Conservation (phyloP, 192 early-diverging fungal genomes). For the Coemansia sp. region DNA sequence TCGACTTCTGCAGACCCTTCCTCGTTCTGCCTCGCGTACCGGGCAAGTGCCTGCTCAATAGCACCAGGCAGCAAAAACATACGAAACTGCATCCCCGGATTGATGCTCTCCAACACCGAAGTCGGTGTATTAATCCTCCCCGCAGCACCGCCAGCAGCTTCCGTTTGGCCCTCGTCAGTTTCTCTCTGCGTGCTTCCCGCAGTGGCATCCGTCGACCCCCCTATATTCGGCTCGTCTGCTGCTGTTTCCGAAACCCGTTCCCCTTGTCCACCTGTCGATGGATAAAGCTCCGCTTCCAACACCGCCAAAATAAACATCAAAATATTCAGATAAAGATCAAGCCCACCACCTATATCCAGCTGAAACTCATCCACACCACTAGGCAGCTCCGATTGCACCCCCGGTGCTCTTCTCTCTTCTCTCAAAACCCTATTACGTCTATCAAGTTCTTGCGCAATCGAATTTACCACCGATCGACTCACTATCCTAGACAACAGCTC, state of each 20-base stretch:
- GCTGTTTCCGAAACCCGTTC: not conserved
- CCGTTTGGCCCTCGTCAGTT: not conserved
- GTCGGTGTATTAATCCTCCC: not conserved
- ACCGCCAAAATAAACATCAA: constrained; percentile 27
- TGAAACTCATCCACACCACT: constrained; percentile 6
- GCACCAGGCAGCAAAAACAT: constrained; percentile 48
- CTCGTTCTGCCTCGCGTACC: constrained; percentile 13
- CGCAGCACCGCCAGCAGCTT: not conserved
- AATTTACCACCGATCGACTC: constrained; percentile 30
- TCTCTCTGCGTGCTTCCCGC: not conserved
- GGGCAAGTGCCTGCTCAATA: constrained; percentile 39
- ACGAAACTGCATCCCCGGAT: constrained; percentile 27
- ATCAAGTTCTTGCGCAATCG: constrained; percentile 40
- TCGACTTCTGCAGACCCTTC: not conserved
- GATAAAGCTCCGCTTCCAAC: constrained; percentile 8
- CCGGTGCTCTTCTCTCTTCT: not conserved
- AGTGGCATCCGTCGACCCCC: not conserved
- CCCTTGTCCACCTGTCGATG: too few species aligned
- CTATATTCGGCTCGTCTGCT: not conserved
- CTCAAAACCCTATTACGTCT: constrained; percentile 1
- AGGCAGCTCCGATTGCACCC: not conserved
- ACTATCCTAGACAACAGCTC: constrained; percentile 40
- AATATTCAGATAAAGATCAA: constrained; percentile 14
- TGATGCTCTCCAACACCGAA: not conserved
- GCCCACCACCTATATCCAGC: constrained; percentile 2